These are phyloP conservation scores for Prosopis cineraria DNA, from an alignment of 306 rosid species.

Conservation along the genomic window DNA sequence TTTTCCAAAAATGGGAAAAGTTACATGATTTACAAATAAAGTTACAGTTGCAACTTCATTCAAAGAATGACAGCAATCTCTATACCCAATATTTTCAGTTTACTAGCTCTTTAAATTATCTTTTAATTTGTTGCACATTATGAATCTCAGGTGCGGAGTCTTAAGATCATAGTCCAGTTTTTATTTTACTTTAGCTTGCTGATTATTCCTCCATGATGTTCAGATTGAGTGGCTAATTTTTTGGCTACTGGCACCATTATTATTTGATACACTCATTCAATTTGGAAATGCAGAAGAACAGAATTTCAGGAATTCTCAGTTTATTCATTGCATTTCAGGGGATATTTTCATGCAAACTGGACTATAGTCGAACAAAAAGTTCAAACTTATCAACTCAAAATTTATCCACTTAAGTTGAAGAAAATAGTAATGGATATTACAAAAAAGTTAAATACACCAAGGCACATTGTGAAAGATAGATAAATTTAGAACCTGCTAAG, in stretches of 20 bases:
- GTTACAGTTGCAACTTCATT: not conserved
- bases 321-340: not conserved
- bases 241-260: no score
- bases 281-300: not conserved
- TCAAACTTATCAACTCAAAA: not conserved
- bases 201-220: not conserved
- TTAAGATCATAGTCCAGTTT: not conserved
- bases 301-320: not conserved
- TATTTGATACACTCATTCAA: not conserved
- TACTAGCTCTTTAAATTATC: not conserved
- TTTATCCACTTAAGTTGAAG: not conserved
- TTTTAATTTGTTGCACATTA: not conserved
- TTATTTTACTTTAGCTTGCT: not conserved
- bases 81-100: not conserved
- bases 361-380: not conserved
- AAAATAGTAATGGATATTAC: not conserved
- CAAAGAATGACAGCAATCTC: not conserved
- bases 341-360: not conserved
- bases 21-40: not conserved
- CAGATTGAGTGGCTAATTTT: no score
- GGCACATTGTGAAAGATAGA: not conserved
- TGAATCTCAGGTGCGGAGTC: not conserved
- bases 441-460: not conserved
- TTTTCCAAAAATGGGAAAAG: not conserved
- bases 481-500: constrained; percentile 61